Evolutionary conservation across 139 green algal genomes (phyloP).

Genomic region (Nannochloris sp.): DNA sequence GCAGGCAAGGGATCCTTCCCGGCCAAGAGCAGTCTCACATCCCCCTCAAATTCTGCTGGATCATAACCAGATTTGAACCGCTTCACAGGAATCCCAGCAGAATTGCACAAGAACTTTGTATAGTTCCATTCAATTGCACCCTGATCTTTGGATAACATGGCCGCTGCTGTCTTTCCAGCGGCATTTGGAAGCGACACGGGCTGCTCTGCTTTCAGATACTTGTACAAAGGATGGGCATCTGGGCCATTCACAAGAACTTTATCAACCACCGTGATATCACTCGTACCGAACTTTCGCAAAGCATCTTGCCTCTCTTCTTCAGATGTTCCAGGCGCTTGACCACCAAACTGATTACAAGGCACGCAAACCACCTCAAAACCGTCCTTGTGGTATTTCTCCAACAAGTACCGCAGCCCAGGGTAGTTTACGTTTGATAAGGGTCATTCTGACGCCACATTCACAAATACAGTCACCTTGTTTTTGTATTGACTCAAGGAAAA

Average conservation of each 20-base stretch:
- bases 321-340: constrained; percentile 63
- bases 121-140: constrained; percentile 60
- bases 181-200: constrained; percentile 25
- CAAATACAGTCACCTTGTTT: constrained; percentile 49
- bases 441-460: constrained; percentile 79
- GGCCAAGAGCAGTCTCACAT: constrained; percentile 58
- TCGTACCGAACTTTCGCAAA: constrained; percentile 74
- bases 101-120: constrained; percentile 67
- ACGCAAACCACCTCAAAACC: constrained; percentile 77
- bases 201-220: constrained; percentile 52
- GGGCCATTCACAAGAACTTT: constrained; percentile 57
- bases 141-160: constrained; percentile 6
- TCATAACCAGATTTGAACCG: constrained; percentile 70
- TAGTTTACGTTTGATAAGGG: constrained; percentile 57
- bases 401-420: constrained; percentile 52
- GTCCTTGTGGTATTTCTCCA: constrained; percentile 51
- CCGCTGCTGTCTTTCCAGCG: neutral
- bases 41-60: constrained; percentile 60
- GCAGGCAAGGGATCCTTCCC: constrained; percentile 38
- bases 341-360: constrained; percentile 82
- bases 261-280: constrained; percentile 42
- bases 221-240: constrained; percentile 68
- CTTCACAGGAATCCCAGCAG: constrained; percentile 56
- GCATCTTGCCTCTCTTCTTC: constrained; percentile 76
- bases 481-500: constrained; percentile 27